Percentiles rank a stretch among this genome's conserved stretches.
These are phyloP conservation scores for Leucaena leucocephala DNA, from an alignment of 306 rosid species.

Conservation along the genomic window DNA sequence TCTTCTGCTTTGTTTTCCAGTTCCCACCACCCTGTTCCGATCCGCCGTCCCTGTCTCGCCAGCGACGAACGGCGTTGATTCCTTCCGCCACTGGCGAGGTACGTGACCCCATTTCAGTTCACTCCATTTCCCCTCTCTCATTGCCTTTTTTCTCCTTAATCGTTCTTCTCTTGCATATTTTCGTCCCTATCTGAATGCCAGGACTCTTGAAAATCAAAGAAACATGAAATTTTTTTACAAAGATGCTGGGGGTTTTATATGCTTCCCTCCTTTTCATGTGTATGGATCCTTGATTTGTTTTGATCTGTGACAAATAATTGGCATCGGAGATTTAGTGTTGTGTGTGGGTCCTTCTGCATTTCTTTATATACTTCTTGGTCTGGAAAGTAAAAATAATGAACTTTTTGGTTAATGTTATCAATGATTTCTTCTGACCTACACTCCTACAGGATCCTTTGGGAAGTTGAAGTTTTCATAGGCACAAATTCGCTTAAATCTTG, in stretches of 20 bases:
- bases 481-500: neutral
- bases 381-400: neutral
- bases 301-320: neutral
- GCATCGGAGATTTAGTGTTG: neutral
- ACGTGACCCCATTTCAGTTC: neutral
- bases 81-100: neutral
- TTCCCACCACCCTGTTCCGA: neutral
- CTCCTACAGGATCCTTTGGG: conserved; percentile 13
- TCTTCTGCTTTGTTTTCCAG: neutral
- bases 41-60: neutral
- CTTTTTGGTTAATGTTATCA: neutral
- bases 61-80: neutral
- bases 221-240: neutral
- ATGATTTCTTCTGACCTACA: neutral
- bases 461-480: neutral
- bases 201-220: neutral
- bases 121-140: neutral
- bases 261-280: neutral
- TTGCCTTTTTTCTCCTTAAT: neutral
- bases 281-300: neutral
- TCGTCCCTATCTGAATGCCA: neutral
- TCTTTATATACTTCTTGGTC: neutral
- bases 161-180: neutral
- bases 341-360: neutral
- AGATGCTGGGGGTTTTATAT: neutral